A percentile compares a stretch with the other conserved stretches of the same genome.
Evolutionary conservation across 306 rosid species (phyloP).

Genomic region (Fragaria ananassa): DNA sequence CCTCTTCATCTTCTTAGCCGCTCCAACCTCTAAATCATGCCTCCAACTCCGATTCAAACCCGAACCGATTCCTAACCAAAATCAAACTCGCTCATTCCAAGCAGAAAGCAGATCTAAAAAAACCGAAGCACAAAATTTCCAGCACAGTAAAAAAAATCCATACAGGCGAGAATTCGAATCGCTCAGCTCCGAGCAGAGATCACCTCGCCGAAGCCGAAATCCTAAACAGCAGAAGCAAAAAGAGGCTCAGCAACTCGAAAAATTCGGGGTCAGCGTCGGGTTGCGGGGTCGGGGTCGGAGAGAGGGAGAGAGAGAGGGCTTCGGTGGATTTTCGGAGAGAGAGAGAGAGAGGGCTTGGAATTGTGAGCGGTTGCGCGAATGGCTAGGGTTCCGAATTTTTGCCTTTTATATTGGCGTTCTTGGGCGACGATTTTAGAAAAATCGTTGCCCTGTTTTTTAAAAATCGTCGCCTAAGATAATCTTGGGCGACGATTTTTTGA

Average conservation of each 20-base stretch:
- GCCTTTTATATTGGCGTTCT: no score
- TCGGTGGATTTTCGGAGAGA: no score
- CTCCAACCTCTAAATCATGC: slow-evolving; percentile 56
- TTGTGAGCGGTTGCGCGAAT: no score
- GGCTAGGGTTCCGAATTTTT: no score
- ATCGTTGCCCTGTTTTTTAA: no score
- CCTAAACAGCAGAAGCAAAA: slow-evolving; percentile 30
- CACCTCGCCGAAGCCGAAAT: slow-evolving; percentile 39
- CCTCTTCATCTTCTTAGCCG: slow-evolving; percentile 63
- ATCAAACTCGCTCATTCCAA: slow-evolving; percentile 47
- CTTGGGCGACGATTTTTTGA: no score
- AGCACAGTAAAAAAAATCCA: not conserved
- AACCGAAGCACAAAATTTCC: slow-evolving; percentile 10
- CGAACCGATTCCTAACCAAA: slow-evolving; percentile 44
- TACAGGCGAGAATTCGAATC: slow-evolving; percentile 39
- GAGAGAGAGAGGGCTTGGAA: no score
- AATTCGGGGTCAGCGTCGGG: no score
- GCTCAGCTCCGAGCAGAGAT: slow-evolving; percentile 49
- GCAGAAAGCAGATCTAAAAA: slow-evolving; percentile 71
- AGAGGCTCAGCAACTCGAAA: slow-evolving; percentile 17
- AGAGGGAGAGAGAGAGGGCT: no score
- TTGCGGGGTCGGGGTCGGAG: no score
- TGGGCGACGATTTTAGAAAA: no score
- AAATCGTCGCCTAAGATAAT: no score
- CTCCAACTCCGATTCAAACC: slow-evolving; percentile 41